Conservation (phyloP, 495 filamentous ascomycete genomes). For the Lentithecium fluviatile region DNA sequence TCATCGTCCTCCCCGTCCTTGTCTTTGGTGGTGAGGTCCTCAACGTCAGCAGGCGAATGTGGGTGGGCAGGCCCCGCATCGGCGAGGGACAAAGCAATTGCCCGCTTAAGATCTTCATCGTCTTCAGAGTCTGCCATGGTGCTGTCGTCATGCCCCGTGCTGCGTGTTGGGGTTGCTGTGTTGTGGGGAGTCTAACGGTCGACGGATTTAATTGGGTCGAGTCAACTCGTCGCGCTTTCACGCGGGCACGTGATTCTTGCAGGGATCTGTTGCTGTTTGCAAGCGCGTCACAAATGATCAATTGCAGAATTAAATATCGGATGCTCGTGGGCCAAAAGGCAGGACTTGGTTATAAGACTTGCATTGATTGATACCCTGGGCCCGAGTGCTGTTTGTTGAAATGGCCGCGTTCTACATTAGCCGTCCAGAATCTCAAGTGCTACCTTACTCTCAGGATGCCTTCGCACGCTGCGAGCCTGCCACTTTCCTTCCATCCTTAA, state of each 20-base stretch:
- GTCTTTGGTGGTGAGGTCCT: neutral
- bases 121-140: slow-evolving; percentile 33
- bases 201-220: neutral
- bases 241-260: slow-evolving; percentile 2
- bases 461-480: too few relatives aligned
- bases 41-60: neutral
- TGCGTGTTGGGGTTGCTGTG: neutral
- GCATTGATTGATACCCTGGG: too few relatives aligned
- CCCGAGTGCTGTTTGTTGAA: too few relatives aligned
- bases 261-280: too few relatives aligned
- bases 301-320: too few relatives aligned
- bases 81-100: slow-evolving; percentile 39
- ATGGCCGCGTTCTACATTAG: too few relatives aligned
- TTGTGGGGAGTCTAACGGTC: neutral
- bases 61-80: neutral
- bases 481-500: too few relatives aligned
- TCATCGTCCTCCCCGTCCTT: slow-evolving; percentile 21
- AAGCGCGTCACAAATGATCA: too few relatives aligned
- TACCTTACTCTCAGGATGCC: too few relatives aligned
- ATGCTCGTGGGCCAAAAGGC: too few relatives aligned
- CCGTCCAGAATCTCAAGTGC: too few relatives aligned
- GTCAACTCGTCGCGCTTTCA: slow-evolving; percentile 2
- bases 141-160: neutral
- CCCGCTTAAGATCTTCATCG: slow-evolving; percentile 39
- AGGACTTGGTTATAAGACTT: too few relatives aligned